Conservation (phyloP, 441 rosid genomes). For the Hypseocharis bilobata region DNA sequence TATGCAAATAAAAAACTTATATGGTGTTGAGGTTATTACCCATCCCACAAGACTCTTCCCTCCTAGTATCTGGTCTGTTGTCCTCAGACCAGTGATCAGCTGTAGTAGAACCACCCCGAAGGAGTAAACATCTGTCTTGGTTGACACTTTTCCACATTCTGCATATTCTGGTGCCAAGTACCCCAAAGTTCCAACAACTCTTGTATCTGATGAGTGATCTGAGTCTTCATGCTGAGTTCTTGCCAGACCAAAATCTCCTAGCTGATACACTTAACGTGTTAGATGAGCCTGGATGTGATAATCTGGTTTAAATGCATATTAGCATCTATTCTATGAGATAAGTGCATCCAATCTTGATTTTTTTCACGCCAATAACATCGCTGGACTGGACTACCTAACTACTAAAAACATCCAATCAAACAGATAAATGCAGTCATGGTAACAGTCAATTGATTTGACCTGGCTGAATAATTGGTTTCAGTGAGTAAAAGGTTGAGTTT, state of each 20-base stretch:
- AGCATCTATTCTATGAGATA: constrained; percentile 29
- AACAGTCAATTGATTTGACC: too few species aligned
- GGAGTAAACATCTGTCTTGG: constrained; percentile 46
- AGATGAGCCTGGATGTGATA: background rate
- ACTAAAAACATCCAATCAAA: too few species aligned
- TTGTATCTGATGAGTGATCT: constrained; percentile 26
- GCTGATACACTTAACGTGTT: constrained; percentile 16
- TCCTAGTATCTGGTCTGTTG: constrained; percentile 15
- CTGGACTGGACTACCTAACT: too few species aligned
- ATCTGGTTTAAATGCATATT: background rate
- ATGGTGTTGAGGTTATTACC: constrained; percentile 22
- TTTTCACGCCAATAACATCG: constrained; percentile 13
- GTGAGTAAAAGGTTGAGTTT: too few species aligned
- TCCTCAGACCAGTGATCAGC: constrained; percentile 30
- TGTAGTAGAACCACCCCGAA: constrained; percentile 43
- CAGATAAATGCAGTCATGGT: too few species aligned
- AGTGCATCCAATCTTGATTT: constrained; percentile 33
- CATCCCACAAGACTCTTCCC: constrained; percentile 24
- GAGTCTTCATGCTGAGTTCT: constrained; percentile 15
- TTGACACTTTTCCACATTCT: constrained; percentile 30
- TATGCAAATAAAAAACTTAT: background rate
- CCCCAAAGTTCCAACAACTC: constrained; percentile 31
- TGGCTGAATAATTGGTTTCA: too few species aligned
- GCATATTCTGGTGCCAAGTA: constrained; percentile 44
- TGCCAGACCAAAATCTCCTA: constrained; percentile 44